Percentiles rank a stretch among this genome's conserved stretches.
Conservation (phyloP, 2,329 filamentous ascomycete genomes). For the Neurospora crassa region DNA sequence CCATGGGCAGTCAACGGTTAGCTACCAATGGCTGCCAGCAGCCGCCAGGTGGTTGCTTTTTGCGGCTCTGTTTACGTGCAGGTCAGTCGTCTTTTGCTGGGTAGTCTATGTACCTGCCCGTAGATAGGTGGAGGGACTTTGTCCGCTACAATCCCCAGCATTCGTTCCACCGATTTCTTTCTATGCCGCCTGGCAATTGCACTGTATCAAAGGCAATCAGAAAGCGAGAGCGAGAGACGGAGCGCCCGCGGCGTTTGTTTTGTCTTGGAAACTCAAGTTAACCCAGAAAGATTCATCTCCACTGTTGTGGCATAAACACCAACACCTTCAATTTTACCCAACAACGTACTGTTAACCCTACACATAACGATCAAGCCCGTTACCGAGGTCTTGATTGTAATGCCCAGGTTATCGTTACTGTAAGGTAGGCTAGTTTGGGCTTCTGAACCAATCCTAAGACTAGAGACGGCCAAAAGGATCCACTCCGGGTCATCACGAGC, state of each 20-base stretch:
- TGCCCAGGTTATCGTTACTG: too few species aligned
- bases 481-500: too few species aligned
- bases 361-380: too few species aligned
- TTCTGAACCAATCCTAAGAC: too few species aligned
- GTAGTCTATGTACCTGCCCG: background rate
- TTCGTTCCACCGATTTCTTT: background rate
- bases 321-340: background rate
- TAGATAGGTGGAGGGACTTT: background rate
- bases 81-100: background rate
- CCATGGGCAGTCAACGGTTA: background rate
- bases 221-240: background rate
- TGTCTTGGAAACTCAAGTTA: background rate
- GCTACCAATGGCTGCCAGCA: background rate
- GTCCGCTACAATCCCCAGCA: background rate
- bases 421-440: too few species aligned
- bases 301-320: background rate
- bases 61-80: background rate
- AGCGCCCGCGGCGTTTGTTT: background rate
- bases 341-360: too few species aligned
- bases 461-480: too few species aligned
- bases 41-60: background rate
- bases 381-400: too few species aligned
- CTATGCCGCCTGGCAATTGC: background rate
- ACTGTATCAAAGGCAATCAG: background rate
- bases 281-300: background rate